Conservation (phyloP, 2,329 filamentous ascomycete genomes). For the Aspergillus pseudoglaucus region DNA sequence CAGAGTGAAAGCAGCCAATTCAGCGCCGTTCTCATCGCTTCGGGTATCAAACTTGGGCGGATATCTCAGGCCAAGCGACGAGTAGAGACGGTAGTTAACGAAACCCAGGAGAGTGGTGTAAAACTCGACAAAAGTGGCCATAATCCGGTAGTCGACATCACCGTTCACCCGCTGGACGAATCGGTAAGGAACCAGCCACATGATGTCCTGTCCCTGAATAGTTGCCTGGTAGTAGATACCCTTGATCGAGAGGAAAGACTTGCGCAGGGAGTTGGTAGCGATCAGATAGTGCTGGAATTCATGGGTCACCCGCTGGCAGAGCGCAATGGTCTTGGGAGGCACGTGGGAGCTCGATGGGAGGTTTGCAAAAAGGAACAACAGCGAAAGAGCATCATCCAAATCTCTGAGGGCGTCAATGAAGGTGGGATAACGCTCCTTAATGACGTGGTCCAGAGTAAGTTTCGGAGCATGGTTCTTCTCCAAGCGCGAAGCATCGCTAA, state of each 20-base stretch:
- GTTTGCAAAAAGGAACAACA: constrained; percentile 96
- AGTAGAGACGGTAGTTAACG: constrained; percentile 93
- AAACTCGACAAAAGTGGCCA: constrained; percentile 98
- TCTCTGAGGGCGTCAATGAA: constrained; percentile 92
- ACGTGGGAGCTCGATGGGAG: constrained; percentile 84
- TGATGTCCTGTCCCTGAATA: constrained; percentile 91
- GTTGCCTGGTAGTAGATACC: constrained; percentile 99
- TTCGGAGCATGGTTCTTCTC: constrained; percentile 87
- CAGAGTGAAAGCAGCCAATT: constrained; percentile 83
- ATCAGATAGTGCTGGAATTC: constrained; percentile 99
- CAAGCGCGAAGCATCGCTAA: constrained; percentile 76
- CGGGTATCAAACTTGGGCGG: constrained; percentile 85
- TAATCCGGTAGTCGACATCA: constrained; percentile 96
- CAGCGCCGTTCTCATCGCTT: constrained; percentile 83
- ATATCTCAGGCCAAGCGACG: constrained; percentile 83
- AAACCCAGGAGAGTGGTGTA: constrained; percentile 96
- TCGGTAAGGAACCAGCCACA: constrained; percentile 96
- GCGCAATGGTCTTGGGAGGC: constrained; percentile 88
- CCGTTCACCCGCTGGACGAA: constrained; percentile 93
- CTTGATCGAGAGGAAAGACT: constrained; percentile 97
- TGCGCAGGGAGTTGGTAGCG: constrained; percentile 79
- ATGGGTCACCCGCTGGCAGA: constrained; percentile 85
- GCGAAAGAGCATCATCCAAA: constrained; percentile 90
- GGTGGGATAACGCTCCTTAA: constrained; percentile 95
- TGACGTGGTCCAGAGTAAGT: constrained; percentile 91